Base-by-base conservation (phyloP, 2,329 filamentous ascomycete genomes). In the Onygena corvina region DNA sequence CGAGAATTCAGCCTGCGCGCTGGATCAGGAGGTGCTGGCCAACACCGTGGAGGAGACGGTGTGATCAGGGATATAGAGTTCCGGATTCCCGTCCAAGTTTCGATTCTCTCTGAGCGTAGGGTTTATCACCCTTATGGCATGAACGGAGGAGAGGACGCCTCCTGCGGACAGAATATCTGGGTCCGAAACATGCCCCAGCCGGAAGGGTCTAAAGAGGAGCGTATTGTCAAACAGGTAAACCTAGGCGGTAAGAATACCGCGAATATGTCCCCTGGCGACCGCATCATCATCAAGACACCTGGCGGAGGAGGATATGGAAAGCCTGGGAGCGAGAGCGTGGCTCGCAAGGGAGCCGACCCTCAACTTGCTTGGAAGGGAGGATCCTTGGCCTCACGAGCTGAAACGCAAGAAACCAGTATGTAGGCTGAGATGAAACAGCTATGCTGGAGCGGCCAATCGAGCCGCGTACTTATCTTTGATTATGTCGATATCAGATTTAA, bases 161-260 rank as follows among this genome's bases (percentile, higher is more conserved):
- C 77, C 55, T 85, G 83, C 52, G 89, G 89, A 0, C 68, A 86
- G 48, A 95, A 94, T 58, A 70, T 92, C 33, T 95, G 88, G 88
- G 81, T 90, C 33, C 71, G 84, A 11, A 81, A 77, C 50, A 79
- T 86, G 34, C 71, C 75, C 58, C 77, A 75, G 64, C 35, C 35
- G 8, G 36, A 42, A 27, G 49, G 54, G 49, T 50, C 60, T 50
- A 56, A 49, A 44, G 57, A 59, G 25, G 57, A 60, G 23, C 55
- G 49, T 45, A 56, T 58, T 23, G 57, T 60, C 27, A 52, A 56
- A 27, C 36, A 50, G 31, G 58, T 63, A 30, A 63, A 58, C 30
- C 35, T 64, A 8, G 62, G 61, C 11, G 60, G 54, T 5, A 65
- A 62, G 50, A 63, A 64, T 40, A 61, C 61, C 18, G 54, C 55